Base-by-base conservation (phyloP, 129 eudicot genomes). In the Apium graveolens region DNA sequence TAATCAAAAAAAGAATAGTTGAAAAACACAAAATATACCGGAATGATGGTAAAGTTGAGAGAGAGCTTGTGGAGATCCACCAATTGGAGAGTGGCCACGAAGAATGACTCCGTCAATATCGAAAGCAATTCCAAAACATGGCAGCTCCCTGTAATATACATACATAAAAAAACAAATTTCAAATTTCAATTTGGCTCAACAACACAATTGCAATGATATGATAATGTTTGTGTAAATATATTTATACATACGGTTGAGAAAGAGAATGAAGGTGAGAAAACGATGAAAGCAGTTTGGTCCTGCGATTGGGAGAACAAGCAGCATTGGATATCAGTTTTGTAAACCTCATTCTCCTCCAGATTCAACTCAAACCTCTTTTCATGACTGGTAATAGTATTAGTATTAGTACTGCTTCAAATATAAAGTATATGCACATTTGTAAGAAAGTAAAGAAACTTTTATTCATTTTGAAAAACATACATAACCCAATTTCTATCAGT, bases 41-140 rank as follows among this genome's bases (percentile, higher is more conserved):
- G 83, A 60, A 34, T 81, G 75, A 53, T 80, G 70, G 60, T 89
- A 89, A 24, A 89, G 73, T 31, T 85, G 80, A 24, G 38, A 35
- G 78, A 89, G 89, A 76, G 93, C 91, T 26, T 43, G 77, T 1
- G 87, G 87, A 82, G 93, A 89, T 62, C 89, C 86, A 37, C 91
- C 93, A 51, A 87, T 83, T 29, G 93, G 91, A 75, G 82, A 71
- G 26, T 83, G 78, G 53, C 93, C 93, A 1, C 86, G 89, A 12
- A 89, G 83, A 79, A 89, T 74, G 38, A 89, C 93, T 65, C 93
- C 93, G 11, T 89, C 93, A 37, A 89, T 89, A 75, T 89, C 93
- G 75, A 89, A 89, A 0, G 91, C 91, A 81, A 89, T 87, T 73
- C 93, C 93, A 71, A 89, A 89, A 34, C 84, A 72, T 3, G 83